Evolutionary conservation across 148 eudicot genomes (phyloP).

Genomic region (Simmondsia chinensis): DNA sequence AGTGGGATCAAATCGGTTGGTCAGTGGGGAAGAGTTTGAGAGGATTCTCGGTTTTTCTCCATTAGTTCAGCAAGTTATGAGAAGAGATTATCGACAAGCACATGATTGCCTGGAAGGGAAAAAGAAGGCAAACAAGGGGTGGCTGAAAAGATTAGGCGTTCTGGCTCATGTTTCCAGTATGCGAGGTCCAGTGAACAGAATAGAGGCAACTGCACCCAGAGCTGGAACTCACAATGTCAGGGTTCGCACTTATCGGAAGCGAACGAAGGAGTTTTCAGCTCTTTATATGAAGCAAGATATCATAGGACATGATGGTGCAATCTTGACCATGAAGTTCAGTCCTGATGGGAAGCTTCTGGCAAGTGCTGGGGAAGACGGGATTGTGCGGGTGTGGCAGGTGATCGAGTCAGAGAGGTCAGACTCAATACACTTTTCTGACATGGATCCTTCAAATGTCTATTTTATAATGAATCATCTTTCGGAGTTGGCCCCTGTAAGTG

Average conservation of each 20-base stretch:
- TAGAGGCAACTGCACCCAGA: conserved; percentile 15
- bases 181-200: conserved; percentile 11
- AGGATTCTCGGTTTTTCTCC: conserved; percentile 39
- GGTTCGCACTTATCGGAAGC: conserved; percentile 39
- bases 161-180: conserved; percentile 23
- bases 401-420: conserved; percentile 36
- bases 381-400: conserved; percentile 79
- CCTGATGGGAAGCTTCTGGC: conserved; percentile 71
- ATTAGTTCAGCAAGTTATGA: conserved; percentile 37
- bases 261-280: conserved; percentile 56
- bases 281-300: conserved; percentile 64
- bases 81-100: conserved; percentile 22
- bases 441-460: conserved; percentile 46
- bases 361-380: conserved; percentile 76
- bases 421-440: conserved; percentile 18
- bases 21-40: conserved; percentile 38
- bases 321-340: conserved; percentile 82
- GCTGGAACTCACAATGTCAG: conserved; percentile 22
- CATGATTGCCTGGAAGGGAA: conserved; percentile 10
- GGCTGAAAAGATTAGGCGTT: conserved; percentile 38
- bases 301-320: conserved; percentile 67
- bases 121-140: conserved; percentile 44
- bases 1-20: conserved; percentile 32
- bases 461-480: conserved; percentile 39
- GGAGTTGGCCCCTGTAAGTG: conserved; percentile 37